phyloP scores from a whole-genome alignment of 2,329 filamentous ascomycete species.

The Fusarium musae region DNA sequence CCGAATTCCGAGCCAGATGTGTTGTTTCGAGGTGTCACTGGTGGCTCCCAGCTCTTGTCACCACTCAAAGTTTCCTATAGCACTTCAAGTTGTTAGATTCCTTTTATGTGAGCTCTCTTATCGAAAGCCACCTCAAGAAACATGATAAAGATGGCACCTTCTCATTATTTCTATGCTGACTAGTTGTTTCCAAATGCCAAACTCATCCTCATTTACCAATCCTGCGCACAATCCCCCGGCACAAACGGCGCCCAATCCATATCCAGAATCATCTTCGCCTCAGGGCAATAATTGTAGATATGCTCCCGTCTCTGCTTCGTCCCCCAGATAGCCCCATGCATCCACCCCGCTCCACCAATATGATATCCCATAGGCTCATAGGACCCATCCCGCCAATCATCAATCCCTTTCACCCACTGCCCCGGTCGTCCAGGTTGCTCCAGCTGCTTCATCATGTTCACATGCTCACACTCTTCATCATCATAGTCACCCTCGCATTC shows the following conservation, averaged over 20 bases:
- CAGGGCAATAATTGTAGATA: neutral
- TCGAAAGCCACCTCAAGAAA: neutral
- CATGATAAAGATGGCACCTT: neutral
- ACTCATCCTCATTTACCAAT: neutral
- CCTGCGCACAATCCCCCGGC: neutral
- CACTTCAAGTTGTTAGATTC: neutral
- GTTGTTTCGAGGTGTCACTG: fast-evolving
- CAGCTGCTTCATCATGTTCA: neutral
- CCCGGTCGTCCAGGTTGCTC: neutral
- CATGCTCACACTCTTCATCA: fast-evolving
- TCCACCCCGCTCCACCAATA: neutral
- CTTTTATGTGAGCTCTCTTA: neutral
- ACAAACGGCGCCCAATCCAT: neutral
- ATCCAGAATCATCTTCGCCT: neutral
- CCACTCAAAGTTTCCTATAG: fast-evolving
- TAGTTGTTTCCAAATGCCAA: fast-evolving
- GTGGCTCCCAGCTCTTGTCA: neutral
- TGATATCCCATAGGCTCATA: neutral
- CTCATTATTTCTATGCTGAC: neutral
- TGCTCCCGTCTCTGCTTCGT: neutral
- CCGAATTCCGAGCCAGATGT: fast-evolving
- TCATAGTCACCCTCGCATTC: neutral
- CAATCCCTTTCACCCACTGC: neutral
- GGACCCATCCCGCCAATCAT: neutral
- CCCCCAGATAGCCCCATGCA: neutral